A percentile compares a stretch with the other conserved stretches of the same genome.
Conservation (phyloP, 306 rosid genomes). For the Malus sieversii region DNA sequence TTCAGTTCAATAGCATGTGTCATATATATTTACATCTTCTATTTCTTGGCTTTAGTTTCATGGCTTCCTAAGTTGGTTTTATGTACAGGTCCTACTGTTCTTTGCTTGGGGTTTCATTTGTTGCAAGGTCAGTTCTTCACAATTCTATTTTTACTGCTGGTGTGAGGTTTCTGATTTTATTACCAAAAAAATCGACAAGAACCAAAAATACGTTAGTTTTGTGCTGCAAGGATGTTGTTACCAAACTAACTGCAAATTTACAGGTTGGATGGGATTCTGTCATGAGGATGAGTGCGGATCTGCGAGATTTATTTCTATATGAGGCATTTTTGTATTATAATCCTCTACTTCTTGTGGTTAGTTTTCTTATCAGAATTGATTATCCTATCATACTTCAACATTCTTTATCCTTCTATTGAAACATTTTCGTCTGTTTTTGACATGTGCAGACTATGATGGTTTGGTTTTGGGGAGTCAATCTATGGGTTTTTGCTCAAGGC, state of each 20-base stretch:
- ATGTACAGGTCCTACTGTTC: conserved; percentile 71
- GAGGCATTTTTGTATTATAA: conserved; percentile 98
- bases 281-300: conserved; percentile 95
- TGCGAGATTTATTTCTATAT: conserved; percentile 78
- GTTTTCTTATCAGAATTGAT: conserved; percentile 17
- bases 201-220: conserved; percentile 5
- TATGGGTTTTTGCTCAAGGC: conserved; percentile 71
- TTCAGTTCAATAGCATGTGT: not conserved
- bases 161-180: not conserved
- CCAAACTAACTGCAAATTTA: conserved; percentile 17
- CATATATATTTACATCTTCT: not conserved
- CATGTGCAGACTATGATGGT: conserved; percentile 76
- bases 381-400: conserved; percentile 2
- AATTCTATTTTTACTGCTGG: not conserved
- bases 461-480: conserved; percentile 97
- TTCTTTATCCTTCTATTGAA: conserved; percentile 14
- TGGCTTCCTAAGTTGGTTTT: conserved; percentile 29
- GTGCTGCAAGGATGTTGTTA: conserved; percentile 19
- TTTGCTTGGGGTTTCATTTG: conserved; percentile 79
- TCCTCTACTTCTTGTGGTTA: conserved; percentile 91
- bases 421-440: conserved; percentile 17
- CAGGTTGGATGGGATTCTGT: conserved; percentile 98
- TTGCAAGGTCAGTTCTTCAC: conserved; percentile 66
- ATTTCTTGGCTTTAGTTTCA: not conserved
- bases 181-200: conserved; percentile 2